Conservation (phyloP, 768 basidiomycete species). For the Suillus brevipes region DNA sequence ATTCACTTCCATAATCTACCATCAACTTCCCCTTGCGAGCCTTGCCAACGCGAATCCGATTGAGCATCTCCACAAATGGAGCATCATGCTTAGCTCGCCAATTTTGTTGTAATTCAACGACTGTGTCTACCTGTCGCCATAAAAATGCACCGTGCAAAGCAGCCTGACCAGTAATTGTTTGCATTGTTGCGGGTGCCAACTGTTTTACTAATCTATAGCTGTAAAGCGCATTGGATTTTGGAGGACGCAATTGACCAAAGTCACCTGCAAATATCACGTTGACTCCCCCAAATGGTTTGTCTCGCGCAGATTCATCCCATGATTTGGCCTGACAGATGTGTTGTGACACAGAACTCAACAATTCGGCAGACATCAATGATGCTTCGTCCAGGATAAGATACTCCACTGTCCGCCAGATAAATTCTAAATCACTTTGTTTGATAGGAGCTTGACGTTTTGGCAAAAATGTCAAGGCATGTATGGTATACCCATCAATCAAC, state of each 20-base stretch:
- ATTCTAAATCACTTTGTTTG: background rate
- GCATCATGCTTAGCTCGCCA: constrained; percentile 23
- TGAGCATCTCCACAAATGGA: background rate
- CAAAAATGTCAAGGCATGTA: background rate
- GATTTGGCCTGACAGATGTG: background rate
- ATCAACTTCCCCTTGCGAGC: too few relatives aligned
- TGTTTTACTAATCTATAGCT: too few relatives aligned
- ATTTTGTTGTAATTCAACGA: too few relatives aligned
- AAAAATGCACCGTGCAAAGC: too few relatives aligned
- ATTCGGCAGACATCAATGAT: background rate
- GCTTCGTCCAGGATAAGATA: background rate
- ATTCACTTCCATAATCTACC: too few relatives aligned
- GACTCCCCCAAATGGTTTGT: background rate
- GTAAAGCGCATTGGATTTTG: too few relatives aligned
- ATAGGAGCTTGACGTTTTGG: background rate
- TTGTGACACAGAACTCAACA: background rate
- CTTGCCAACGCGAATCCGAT: background rate
- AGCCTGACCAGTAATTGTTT: too few relatives aligned
- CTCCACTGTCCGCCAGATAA: background rate
- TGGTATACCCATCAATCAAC: background rate
- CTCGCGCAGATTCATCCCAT: background rate
- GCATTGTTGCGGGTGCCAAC: too few relatives aligned
- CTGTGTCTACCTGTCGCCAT: too few relatives aligned
- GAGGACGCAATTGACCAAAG: background rate
- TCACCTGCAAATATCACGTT: background rate